Evolutionary conservation across 2,329 filamentous ascomycete species (phyloP).

Genomic region (Colletotrichum liriopes): DNA sequence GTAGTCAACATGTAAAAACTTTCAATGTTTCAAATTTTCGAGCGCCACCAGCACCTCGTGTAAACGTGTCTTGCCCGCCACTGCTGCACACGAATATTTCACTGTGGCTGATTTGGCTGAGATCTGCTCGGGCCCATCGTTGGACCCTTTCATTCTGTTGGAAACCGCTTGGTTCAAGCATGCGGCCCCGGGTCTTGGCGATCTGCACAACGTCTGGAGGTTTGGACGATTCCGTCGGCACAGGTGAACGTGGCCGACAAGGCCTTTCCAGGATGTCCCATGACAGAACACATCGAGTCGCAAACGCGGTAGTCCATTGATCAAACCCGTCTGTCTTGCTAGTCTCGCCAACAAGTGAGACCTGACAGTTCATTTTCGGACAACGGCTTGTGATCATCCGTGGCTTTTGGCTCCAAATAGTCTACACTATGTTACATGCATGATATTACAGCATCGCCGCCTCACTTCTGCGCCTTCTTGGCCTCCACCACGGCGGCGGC

Average conservation of each 20-base stretch:
- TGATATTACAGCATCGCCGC: background rate
- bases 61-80: background rate
- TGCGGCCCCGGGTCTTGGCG: constrained; percentile 25
- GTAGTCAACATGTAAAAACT: constrained; percentile 17
- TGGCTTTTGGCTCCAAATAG: background rate
- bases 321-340: background rate
- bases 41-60: background rate
- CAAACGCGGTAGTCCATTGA: background rate
- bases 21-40: background rate
- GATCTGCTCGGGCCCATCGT: background rate
- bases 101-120: background rate
- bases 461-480: constrained; percentile 41
- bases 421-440: constrained; percentile 32
- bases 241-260: background rate
- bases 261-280: background rate
- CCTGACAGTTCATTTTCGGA: background rate
- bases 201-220: constrained; percentile 10
- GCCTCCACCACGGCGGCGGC: constrained; percentile 47
- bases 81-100: too few relatives aligned
- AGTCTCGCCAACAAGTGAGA: background rate
- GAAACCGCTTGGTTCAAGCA: constrained; percentile 18
- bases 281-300: background rate
- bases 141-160: background rate
- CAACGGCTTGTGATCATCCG: background rate
- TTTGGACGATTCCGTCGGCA: constrained; percentile 11